Base-by-base conservation (phyloP, 495 filamentous ascomycete genomes). In the Clavariopsis aquatica region DNA sequence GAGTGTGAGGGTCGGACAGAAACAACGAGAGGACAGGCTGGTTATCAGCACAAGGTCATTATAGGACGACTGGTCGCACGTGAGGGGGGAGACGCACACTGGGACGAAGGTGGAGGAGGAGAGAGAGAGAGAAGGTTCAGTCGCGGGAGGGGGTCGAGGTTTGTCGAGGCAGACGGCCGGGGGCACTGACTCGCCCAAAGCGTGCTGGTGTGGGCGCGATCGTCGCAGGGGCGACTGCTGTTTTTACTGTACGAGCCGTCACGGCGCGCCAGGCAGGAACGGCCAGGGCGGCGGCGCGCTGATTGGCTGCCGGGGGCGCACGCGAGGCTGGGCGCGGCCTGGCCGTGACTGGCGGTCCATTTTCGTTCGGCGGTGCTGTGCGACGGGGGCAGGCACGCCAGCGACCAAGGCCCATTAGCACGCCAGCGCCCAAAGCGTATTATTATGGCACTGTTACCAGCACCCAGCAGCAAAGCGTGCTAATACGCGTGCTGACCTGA, bases 1-100 rank as follows among this genome's bases (percentile, higher is more conserved):
- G 52, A 56, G 34, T 56, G 52, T 56, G 52, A 56, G 52, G 52
- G 52, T 19, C 26, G 51, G 17, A 23, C 20, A 41, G 47, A 49
- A 49, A 22, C 19, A 27, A 27, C 47, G 47, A 24, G 20, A 8
- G 34, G 15, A 29, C 15, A 56, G 13, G 52, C 27, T n/a, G 31
- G 20, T n/a, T 41, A 41, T 56, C 23, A 56, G 34, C 26, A 20
- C 31, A 43, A 41, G 28, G 52, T 20, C 52, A 56, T 56, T 56
- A 56, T 53, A 31, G 1, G 9, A n/a, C 5, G 2, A 41, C 8
- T 12, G 29, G 27, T 36, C 27, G 29, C 52, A 43, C 55, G 26
- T 28, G 38, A 27, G 13, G 36, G 38, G 43, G 41, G 38, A 7
- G 17, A 41, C 4, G 51, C 26, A 46, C 20, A 19, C 55, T 58